These are phyloP conservation scores for Leccinum rimulosum DNA, from an alignment of 768 basidiomycete genomes.

Conservation along the genomic window DNA sequence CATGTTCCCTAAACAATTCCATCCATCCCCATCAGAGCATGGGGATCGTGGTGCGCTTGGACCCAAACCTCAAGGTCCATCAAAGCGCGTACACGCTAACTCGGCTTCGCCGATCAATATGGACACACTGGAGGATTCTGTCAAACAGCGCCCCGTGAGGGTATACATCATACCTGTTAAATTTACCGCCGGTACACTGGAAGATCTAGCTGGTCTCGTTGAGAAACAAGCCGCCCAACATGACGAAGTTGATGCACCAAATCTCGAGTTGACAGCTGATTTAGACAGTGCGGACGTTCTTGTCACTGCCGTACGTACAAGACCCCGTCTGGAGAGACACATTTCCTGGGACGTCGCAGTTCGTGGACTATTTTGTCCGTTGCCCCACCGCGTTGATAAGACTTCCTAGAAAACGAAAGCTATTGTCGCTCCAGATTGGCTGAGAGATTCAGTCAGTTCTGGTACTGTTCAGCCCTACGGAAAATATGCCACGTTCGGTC, in stretches of 20 bases:
- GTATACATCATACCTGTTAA: constrained; percentile 36
- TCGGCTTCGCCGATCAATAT: constrained; percentile 4
- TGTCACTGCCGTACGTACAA: constrained; percentile 64
- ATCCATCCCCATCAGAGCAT: constrained; percentile 1
- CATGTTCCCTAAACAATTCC: constrained; percentile 16
- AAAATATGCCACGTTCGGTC: constrained; percentile 54
- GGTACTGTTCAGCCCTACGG: constrained; percentile 48
- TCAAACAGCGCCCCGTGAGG: constrained; percentile 11
- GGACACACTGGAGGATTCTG: constrained; percentile 4
- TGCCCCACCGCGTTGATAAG: constrained; percentile 1
- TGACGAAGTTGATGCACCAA: not conserved
- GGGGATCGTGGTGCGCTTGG: not conserved
- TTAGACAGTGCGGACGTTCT: constrained; percentile 58
- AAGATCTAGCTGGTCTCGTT: constrained; percentile 26
- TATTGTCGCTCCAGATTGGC: constrained; percentile 72
- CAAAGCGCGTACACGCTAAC: constrained; percentile 9
- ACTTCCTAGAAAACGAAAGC: constrained; percentile 55
- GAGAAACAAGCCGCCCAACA: constrained; percentile 10
- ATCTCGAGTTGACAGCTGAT: constrained; percentile 38
- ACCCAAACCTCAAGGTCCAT: constrained; percentile 3
- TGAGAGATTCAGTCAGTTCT: constrained; percentile 52
- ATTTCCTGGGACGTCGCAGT: constrained; percentile 64
- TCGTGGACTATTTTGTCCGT: constrained; percentile 27
- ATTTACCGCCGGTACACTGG: constrained; percentile 20
- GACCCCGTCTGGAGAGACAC: constrained; percentile 67